Conservation (phyloP, 2,329 filamentous ascomycete species). For the Trichoderma harzianum region DNA sequence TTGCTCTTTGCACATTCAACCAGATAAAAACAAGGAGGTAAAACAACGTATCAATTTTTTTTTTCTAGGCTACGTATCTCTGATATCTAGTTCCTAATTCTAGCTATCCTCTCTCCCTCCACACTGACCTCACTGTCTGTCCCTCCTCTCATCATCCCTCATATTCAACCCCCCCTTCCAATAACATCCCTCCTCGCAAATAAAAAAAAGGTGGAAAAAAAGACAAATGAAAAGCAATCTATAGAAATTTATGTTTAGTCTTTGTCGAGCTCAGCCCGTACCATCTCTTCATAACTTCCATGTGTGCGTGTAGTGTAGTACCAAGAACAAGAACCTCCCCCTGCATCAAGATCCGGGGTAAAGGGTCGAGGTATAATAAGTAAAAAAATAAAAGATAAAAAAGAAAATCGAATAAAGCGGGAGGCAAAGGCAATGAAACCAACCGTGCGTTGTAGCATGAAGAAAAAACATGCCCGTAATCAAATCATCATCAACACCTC, state of each 20-base stretch:
- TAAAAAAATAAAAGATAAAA: not conserved
- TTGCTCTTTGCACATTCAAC: not conserved
- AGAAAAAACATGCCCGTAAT: conserved; percentile 28
- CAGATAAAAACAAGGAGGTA: not conserved
- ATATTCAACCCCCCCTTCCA: conserved; percentile 9
- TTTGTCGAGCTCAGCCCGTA: conserved; percentile 19
- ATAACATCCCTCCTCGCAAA: not conserved
- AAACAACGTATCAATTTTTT: conserved; percentile 14
- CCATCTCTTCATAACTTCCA: conserved; percentile 22
- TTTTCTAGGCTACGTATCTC: not conserved
- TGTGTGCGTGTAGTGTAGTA: conserved; percentile 16
- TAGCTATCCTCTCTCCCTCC: conserved; percentile 1
- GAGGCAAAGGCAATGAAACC: conserved; percentile 19
- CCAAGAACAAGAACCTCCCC: conserved; percentile 19
- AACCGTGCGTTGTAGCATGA: conserved; percentile 17
- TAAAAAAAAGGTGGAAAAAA: not conserved
- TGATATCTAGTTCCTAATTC: not conserved
- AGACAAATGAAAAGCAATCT: conserved; percentile 28
- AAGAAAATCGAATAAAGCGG: not conserved
- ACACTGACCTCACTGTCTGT: not conserved
- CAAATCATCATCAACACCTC: conserved; percentile 32
- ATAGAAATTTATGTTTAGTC: conserved; percentile 17
- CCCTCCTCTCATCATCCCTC: conserved; percentile 13
- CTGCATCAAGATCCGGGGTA: not conserved
- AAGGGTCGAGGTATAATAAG: conserved; percentile 20